Evolutionary conservation across 371 early-diverging fungal species (phyloP), one percentile per base, ranked within the genome.

Genomic region (Entomophthora muscae): DNA sequence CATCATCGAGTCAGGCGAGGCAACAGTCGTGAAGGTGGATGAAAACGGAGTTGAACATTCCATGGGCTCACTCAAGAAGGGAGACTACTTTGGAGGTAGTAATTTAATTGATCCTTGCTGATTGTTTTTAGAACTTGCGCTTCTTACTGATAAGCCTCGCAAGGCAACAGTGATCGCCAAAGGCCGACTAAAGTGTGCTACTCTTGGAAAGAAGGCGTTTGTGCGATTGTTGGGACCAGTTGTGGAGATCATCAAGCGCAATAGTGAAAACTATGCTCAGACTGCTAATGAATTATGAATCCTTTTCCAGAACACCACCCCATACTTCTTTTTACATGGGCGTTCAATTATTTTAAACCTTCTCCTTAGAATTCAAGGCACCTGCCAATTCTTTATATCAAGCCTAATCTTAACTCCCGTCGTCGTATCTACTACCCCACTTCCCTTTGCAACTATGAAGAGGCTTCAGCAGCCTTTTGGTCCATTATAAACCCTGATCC

Each of bases 1-100:
- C 74, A 84, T 96, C 29, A 89, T 96, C 66, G 97, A 96, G 74
- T 73, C 78, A 56, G 97, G 97, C 22, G 82, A 86, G 59, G 91
- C 91, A 5, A 72, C 73, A 30, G 88, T 95, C 21, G 77, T 80
- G 57, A 86, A 88, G 70, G 72, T 76, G 23, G 85, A 83, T 61
- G 81, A 76, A 21, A 76, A 86, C 28, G 90, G 91, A n/a, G 80
- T 81, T 1, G 84, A 84, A 67, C 84, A 83, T 66, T 73, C 79
- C 66, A 81, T 89, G 66, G 83, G 63, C 30, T 27, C 74, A n/a
- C 68, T 86, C 66, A 69, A 73, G 32, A 82, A 83, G 73, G 95
- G 95, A 22, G 83, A 81, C 51, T 94, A 94, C 71, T 94, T 94
- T 80, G 95, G 95, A 70, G 89, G 87, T 85, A 72, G 63, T 70